Base-by-base conservation (phyloP, 83 land plant species). In the Isoetes engelmannii region DNA sequence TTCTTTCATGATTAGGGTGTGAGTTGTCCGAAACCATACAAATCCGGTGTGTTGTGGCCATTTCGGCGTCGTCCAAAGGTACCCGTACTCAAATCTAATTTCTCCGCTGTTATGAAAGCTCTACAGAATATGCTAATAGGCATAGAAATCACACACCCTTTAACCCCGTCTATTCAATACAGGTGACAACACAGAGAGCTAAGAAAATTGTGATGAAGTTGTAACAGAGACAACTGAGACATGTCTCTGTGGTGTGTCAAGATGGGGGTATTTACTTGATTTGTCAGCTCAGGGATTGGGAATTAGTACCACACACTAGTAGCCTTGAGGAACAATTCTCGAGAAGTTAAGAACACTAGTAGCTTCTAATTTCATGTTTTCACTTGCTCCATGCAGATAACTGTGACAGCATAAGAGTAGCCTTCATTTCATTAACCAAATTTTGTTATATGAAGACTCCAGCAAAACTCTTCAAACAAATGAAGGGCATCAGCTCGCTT, bases 221-320 rank as follows among this genome's bases (percentile, higher is more conserved):
- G 85, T 86, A 54, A 83, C 84, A 80, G 75, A 89, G 61, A 87
- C 85, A 67, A 82, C 88, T 28, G 72, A 76, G 60, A 76, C 89
- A 7, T 93, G 96, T 63, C 75, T 89, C 49, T 67, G 62, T 81
- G 4, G 88, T 89, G 56, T 87, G 87, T 70, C 80, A 51, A 20
- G 81, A 69, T 68, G 82, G 84, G 57, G 74, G 84, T 17, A 60
- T 73, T 21, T 93, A 87, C 64, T 81, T 89, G 59, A 61, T 81
- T 49, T 81, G 85, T 3, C 77, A 79, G 20, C 75, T 87, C 15
- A 83, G 90, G 54, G 86, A 85, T 4, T 79, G 78, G 48, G 86
- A 80, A 67, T 71, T 90, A 2, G 68, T 71, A 51, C 51, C 66
- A 19, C 51, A 76, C 45, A 56, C 49, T 58, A 79, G 60, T 61